A percentile compares a stretch with the other conserved stretches of the same genome.
Evolutionary conservation across 2,329 filamentous ascomycete species (phyloP).

Genomic region (Colletotrichum sublineola): DNA sequence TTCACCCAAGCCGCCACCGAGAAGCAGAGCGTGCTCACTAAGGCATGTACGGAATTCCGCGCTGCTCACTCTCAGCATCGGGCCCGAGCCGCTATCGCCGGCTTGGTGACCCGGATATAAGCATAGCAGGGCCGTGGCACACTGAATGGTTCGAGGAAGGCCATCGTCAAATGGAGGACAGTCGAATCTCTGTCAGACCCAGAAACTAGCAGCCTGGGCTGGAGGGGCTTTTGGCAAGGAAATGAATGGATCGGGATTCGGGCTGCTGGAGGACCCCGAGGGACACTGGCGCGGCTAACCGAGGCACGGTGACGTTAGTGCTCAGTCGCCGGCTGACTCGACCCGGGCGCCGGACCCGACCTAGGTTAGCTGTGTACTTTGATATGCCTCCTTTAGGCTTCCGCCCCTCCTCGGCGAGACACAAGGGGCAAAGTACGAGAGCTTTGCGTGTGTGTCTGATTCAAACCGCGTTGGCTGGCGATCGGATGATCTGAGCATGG

Average conservation of each 20-base stretch:
- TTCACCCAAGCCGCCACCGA: background rate
- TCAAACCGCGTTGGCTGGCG: background rate
- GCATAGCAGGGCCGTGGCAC: background rate
- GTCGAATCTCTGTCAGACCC: background rate
- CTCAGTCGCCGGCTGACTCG: slow-evolving; percentile 27
- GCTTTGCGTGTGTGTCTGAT: background rate
- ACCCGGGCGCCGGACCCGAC: slow-evolving; percentile 8
- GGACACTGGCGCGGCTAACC: slow-evolving; percentile 11
- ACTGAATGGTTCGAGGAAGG: too few relatives aligned
- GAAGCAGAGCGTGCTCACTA: background rate
- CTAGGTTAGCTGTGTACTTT: background rate
- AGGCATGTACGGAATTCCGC: background rate
- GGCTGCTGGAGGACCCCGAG: slow-evolving; percentile 33
- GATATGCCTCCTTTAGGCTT: too few relatives aligned
- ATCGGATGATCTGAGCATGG: slow-evolving; percentile 15
- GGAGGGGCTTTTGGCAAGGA: slow-evolving; percentile 7
- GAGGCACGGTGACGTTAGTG: slow-evolving; percentile 11
- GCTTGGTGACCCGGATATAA: slow-evolving; percentile 7
- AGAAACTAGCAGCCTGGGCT: background rate
- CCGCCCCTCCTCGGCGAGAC: slow-evolving; percentile 7
- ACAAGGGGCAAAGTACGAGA: slow-evolving; percentile 20
- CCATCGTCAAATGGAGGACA: background rate
- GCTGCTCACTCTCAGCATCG: background rate
- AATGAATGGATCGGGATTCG: slow-evolving; percentile 38
- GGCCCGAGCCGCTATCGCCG: slow-evolving; percentile 10